Percentiles rank a stretch among this genome's conserved stretches.
These are phyloP conservation scores for Mucor indicus DNA, from an alignment of 371 early-diverging fungal species.

Conservation along the genomic window DNA sequence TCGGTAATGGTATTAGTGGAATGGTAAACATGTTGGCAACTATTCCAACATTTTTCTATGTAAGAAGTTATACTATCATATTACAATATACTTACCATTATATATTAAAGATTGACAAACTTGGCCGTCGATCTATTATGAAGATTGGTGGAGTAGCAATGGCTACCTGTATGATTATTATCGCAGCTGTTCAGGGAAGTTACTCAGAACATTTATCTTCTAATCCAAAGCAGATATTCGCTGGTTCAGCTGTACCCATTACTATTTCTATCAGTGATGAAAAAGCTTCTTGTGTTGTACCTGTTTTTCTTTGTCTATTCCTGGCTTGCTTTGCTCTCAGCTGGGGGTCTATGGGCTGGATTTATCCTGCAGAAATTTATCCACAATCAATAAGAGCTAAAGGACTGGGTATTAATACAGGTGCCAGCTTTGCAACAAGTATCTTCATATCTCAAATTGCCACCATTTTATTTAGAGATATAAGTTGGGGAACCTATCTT, in stretches of 20 bases:
- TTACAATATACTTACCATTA: background rate
- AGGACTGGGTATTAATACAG: conserved; percentile 75
- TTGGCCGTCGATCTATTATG: conserved; percentile 55
- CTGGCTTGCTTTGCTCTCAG: conserved; percentile 71
- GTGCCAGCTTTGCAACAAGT: conserved; percentile 81
- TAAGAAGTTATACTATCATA: too few species aligned
- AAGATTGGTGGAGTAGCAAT: conserved; percentile 38
- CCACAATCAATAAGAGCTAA: conserved; percentile 60
- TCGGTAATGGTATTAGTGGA: conserved; percentile 61
- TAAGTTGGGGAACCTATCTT: conserved; percentile 54
- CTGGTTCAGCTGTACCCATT: background rate
- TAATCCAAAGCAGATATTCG: background rate
- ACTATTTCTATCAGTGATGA: conserved; percentile 46
- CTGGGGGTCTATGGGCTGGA: conserved; percentile 89
- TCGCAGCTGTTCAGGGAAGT: conserved; percentile 16
- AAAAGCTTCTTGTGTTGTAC: conserved; percentile 36
- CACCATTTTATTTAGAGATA: conserved; percentile 50
- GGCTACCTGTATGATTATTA: conserved; percentile 29
- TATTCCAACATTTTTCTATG: conserved; percentile 64
- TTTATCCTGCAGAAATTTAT: conserved; percentile 67
- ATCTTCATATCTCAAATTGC: conserved; percentile 51
- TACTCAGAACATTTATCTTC: too few species aligned
- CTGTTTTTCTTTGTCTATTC: conserved; percentile 60
- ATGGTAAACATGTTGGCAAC: conserved; percentile 58
- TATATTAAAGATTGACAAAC: conserved; percentile 46